A percentile compares a stretch with the other conserved stretches of the same genome.
Conservation (phyloP, 2,329 filamentous ascomycete genomes). For the Aurifilum marmelostoma region DNA sequence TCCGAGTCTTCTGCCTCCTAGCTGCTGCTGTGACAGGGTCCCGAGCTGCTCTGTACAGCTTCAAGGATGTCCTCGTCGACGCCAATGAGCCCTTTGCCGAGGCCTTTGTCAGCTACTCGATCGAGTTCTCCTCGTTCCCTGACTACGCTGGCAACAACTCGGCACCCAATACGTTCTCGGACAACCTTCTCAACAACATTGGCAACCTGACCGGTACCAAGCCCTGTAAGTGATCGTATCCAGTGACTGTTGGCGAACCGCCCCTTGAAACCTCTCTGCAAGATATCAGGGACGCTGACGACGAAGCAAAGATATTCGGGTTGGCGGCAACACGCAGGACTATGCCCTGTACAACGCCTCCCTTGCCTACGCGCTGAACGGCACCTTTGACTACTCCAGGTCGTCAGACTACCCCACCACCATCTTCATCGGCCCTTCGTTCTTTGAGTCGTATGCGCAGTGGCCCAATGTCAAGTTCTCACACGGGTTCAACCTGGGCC, state of each 20-base stretch:
- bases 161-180: conserved; percentile 61
- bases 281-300: neutral
- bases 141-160: conserved; percentile 54
- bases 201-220: conserved; percentile 57
- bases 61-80: conserved; percentile 26
- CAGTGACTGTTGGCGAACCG: too few species aligned
- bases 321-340: conserved; percentile 71
- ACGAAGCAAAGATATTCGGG: conserved; percentile 54
- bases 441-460: conserved; percentile 65
- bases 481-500: conserved; percentile 64
- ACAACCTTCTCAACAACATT: conserved; percentile 62
- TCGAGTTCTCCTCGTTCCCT: conserved; percentile 46
- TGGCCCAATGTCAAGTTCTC: conserved; percentile 59
- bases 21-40: conserved; percentile 15
- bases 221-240: conserved; percentile 36
- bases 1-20: neutral
- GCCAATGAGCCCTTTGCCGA: conserved; percentile 40
- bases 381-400: conserved; percentile 52
- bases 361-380: conserved; percentile 54
- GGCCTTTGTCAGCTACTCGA: conserved; percentile 46
- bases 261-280: neutral
- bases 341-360: conserved; percentile 62
- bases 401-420: conserved; percentile 64
- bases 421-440: conserved; percentile 62
- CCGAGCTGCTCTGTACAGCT: conserved; percentile 28